Percentiles rank a stretch among this genome's conserved stretches.
Evolutionary conservation across 768 basidiomycete genomes (phyloP).

Genomic region (Inosperma sp.): DNA sequence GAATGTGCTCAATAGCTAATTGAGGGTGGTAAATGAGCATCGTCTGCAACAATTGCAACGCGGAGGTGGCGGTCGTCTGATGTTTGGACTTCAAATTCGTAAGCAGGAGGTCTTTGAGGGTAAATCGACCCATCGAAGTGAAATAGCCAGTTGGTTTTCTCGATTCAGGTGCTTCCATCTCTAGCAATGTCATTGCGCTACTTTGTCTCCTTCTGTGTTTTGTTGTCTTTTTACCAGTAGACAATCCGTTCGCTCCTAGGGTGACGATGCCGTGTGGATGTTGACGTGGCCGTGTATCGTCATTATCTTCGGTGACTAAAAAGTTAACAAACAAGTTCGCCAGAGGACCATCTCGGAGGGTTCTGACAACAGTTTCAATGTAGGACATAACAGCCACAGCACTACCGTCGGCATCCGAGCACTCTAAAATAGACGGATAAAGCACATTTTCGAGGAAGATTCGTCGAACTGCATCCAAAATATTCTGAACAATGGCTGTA

Average conservation of each 20-base stretch:
- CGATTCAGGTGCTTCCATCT: conserved; percentile 75
- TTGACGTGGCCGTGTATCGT: conserved; percentile 46
- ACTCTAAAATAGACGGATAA: conserved; percentile 90
- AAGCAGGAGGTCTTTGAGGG: conserved; percentile 82
- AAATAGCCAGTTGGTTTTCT: conserved; percentile 75
- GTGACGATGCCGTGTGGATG: conserved; percentile 44
- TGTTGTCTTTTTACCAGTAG: conserved; percentile 34
- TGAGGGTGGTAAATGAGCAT: conserved; percentile 68
- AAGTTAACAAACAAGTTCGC: conserved; percentile 71
- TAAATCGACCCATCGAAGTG: conserved; percentile 84
- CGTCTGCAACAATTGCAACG: conserved; percentile 76
- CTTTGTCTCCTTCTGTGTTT: conserved; percentile 68
- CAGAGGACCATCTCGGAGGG: conserved; percentile 63
- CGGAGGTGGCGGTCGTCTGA: conserved; percentile 64
- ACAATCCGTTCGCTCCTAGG: conserved; percentile 35
- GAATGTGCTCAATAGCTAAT: conserved; percentile 58
- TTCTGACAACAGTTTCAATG: conserved; percentile 82
- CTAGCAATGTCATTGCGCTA: conserved; percentile 86
- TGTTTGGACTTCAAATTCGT: conserved; percentile 70
- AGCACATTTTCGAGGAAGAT: conserved; percentile 92
- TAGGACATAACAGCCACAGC: conserved; percentile 95
- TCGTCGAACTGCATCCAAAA: conserved; percentile 74
- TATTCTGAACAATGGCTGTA: conserved; percentile 75
- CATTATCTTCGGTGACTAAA: conserved; percentile 80
- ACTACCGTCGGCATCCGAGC: conserved; percentile 90